Conservation (phyloP, 805 yeast genomes). For the Yarrowia divulgata region DNA sequence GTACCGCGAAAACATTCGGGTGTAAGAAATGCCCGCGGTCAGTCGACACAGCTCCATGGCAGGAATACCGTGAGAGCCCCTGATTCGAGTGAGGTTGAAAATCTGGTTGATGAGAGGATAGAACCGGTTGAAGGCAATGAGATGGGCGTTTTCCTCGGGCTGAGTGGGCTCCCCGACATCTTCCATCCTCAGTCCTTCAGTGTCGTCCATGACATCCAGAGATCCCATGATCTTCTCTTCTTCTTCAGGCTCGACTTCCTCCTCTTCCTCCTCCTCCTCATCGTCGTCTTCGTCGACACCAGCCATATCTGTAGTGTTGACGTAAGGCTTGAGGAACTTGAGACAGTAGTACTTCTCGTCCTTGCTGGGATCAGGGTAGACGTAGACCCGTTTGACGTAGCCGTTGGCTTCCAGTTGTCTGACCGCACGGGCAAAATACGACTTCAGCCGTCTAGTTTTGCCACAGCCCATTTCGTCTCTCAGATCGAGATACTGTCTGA, state of each 20-base stretch:
- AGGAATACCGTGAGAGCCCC: constrained; percentile 62
- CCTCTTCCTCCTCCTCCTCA: constrained; percentile 45
- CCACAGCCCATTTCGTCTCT: constrained; percentile 53
- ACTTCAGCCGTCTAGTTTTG: constrained; percentile 44
- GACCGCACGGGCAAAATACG: constrained; percentile 45
- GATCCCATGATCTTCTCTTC: constrained; percentile 45
- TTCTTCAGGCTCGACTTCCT: constrained; percentile 45
- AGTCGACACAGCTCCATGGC: constrained; percentile 60
- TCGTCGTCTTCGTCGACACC: constrained; percentile 48
- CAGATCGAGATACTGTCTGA: constrained; percentile 51
- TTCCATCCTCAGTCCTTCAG: constrained; percentile 37
- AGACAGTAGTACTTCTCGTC: constrained; percentile 50
- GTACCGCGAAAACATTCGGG: constrained; percentile 59
- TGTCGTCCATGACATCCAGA: constrained; percentile 31
- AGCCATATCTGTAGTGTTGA: constrained; percentile 48
- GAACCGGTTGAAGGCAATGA: constrained; percentile 55
- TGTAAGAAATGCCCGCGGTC: constrained; percentile 63
- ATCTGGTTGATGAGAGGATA: constrained; percentile 73
- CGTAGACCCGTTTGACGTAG: constrained; percentile 49
- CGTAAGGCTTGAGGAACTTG: constrained; percentile 49
- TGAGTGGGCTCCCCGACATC: constrained; percentile 33
- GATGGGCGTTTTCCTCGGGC: constrained; percentile 4
- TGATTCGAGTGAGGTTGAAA: constrained; percentile 55
- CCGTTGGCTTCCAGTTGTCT: constrained; percentile 46
- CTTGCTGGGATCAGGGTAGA: constrained; percentile 43